A percentile compares a stretch with the other conserved stretches of the same genome.
Evolutionary conservation across 2,329 filamentous ascomycete species (phyloP).

Genomic region (Cytospora mali): DNA sequence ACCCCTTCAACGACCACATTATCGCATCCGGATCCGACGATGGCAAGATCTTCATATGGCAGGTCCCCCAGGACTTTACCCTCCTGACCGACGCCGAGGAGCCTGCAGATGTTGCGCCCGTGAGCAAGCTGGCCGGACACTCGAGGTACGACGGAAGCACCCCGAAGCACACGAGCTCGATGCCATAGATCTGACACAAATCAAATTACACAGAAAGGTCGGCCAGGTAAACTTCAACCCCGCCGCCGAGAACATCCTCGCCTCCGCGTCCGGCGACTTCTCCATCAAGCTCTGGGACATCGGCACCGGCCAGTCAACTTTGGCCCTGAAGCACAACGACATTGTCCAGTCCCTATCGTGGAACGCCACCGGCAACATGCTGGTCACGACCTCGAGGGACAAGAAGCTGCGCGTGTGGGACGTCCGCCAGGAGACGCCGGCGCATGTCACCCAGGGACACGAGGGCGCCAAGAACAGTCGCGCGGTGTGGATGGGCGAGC

Average conservation of each 20-base stretch:
- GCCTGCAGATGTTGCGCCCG: slow-evolving; percentile 76
- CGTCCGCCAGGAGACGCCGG: slow-evolving; percentile 86
- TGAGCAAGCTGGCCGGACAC: slow-evolving; percentile 83
- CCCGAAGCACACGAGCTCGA: slow-evolving; percentile 13
- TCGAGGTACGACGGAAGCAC: slow-evolving; percentile 62
- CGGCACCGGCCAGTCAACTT: slow-evolving; percentile 70
- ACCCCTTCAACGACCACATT: slow-evolving; percentile 92
- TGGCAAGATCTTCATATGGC: slow-evolving; percentile 95
- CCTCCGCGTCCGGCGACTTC: slow-evolving; percentile 92
- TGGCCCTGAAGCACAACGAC: slow-evolving; percentile 82
- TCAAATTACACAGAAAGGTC: slow-evolving; percentile 73
- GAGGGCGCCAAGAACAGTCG: slow-evolving; percentile 96
- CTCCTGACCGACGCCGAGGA: slow-evolving; percentile 85
- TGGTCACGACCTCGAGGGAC: slow-evolving; percentile 93
- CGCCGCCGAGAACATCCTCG: slow-evolving; percentile 90
- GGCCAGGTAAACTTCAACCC: slow-evolving; percentile 98
- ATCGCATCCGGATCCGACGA: slow-evolving; percentile 95
- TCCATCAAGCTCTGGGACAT: slow-evolving; percentile 97
- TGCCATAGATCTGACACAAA: slow-evolving; percentile 8
- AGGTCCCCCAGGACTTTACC: slow-evolving; percentile 86
- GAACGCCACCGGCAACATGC: slow-evolving; percentile 83
- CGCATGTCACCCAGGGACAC: slow-evolving; percentile 83
- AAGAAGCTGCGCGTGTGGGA: slow-evolving; percentile 99
- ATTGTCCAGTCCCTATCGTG: slow-evolving; percentile 95
- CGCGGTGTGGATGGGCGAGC: slow-evolving; percentile 95